Base-by-base conservation (phyloP, 2,329 filamentous ascomycete genomes). In the Penicillium frequentans region DNA sequence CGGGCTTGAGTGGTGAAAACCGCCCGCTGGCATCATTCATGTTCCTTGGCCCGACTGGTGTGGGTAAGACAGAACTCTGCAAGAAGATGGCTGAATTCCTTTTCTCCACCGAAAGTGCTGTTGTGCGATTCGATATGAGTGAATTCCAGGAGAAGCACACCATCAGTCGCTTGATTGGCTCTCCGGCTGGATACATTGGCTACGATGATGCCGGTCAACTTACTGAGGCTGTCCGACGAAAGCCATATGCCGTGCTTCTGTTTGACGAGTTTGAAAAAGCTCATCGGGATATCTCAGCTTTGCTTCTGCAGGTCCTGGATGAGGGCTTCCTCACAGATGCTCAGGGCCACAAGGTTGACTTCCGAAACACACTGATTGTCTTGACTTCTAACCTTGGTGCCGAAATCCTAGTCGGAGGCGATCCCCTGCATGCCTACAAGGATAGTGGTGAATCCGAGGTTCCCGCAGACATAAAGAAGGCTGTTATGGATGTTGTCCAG, bases 181-280 rank as follows among this genome's bases (percentile, higher is more conserved):
- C 90, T 3, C 95, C 95, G 0, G 93, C 95, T 6, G 93, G 93
- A 23, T 98, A 98, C 70, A 90, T 98, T 26, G 95, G 95, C 10
- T 98, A 98, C 70, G 95, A 99, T 47, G 95, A 98, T 70, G 93
- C 93, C 4, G 95, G 95, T 0, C 95, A 98, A 75, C 83, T 99
- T 11, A 98, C 95, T 1, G 95, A 99, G 77, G 93, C 93, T 5
- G 92, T 99, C 3, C 86, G 95, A 55, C 85, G 95, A 58, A 98
- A 98, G 74, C 95, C 95, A 0, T 98, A 98, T 66, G 93, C 93
- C 0, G 91, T 99, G 0, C 82, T 99, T 0, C 82, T 99, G 1
- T 96, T 99, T 66, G 95, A 99, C 72, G 95, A 98, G 72, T 98
- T 97, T 66, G 95, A 99, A 72, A 98, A 99, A 73, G 95, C 93